Conservation (phyloP, 768 basidiomycete species). For the Termitomyces sp. region DNA sequence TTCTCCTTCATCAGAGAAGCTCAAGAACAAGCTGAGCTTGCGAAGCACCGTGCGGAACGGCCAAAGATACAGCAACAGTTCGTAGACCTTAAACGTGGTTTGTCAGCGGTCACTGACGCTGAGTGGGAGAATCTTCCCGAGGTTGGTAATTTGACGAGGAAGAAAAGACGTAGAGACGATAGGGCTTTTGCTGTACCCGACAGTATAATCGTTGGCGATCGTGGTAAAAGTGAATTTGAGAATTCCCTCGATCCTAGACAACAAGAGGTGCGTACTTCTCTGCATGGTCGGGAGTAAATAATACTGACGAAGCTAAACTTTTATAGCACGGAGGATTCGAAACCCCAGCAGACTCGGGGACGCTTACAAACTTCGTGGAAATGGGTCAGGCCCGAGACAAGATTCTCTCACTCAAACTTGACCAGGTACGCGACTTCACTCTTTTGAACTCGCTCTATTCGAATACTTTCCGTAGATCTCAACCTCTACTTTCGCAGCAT, state of each 20-base stretch:
- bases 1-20: constrained; percentile 23
- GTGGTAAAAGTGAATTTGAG: constrained; percentile 70
- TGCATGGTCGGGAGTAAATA: neutral
- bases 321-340: constrained; percentile 63
- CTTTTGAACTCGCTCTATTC: neutral
- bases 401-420: constrained; percentile 87
- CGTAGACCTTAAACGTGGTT: constrained; percentile 87
- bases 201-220: constrained; percentile 84
- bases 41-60: constrained; percentile 75
- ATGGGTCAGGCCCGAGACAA: constrained; percentile 97
- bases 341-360: constrained; percentile 76
- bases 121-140: constrained; percentile 97
- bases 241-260: constrained; percentile 70
- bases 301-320: constrained; percentile 1
- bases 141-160: constrained; percentile 92
- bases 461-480: constrained; percentile 45
- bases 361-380: constrained; percentile 90
- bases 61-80: constrained; percentile 97
- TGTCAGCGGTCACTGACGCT: constrained; percentile 79
- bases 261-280: constrained; percentile 54
- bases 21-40: constrained; percentile 27
- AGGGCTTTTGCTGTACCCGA: constrained; percentile 89
- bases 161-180: constrained; percentile 83
- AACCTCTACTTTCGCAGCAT: constrained; percentile 54
- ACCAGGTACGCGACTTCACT: constrained; percentile 52